Evolutionary conservation across 805 yeast species (phyloP).

Genomic region (Scheffersomyces amazonensis): DNA sequence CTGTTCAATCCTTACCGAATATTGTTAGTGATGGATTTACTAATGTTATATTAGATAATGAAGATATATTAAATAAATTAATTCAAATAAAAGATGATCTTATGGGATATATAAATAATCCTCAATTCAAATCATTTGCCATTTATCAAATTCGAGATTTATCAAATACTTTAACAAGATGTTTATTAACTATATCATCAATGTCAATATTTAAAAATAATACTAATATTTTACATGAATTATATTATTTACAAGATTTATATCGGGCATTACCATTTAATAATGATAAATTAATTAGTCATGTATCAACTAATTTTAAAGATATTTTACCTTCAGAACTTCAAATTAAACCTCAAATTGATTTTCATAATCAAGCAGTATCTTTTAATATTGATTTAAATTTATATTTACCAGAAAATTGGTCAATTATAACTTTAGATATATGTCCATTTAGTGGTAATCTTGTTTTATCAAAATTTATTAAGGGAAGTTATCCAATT

Average conservation of each 20-base stretch:
- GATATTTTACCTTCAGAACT: slow-evolving; percentile 10
- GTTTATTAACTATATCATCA: slow-evolving; percentile 17
- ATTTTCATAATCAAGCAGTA: slow-evolving; percentile 5
- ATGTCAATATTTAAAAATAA: slow-evolving; percentile 14
- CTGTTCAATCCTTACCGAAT: slow-evolving; percentile 8
- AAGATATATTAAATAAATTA: slow-evolving; percentile 12
- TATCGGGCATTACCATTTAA: slow-evolving; percentile 15
- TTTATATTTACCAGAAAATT: slow-evolving; percentile 24
- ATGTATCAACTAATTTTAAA: slow-evolving; percentile 2
- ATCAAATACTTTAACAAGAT: slow-evolving; percentile 11
- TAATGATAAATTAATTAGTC: slow-evolving; percentile 16
- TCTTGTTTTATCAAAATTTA: slow-evolving; percentile 50
- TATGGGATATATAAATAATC: not conserved
- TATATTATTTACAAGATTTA: slow-evolving; percentile 18
- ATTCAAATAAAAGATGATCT: slow-evolving; percentile 13
- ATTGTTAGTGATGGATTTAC: slow-evolving; percentile 5
- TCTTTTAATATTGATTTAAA: slow-evolving; percentile 8
- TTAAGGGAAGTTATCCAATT: slow-evolving; percentile 34
- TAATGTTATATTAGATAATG: not conserved
- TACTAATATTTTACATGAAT: slow-evolving; percentile 11
- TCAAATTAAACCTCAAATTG: not conserved
- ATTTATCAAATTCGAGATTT: slow-evolving; percentile 8
- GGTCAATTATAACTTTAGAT: slow-evolving; percentile 64
- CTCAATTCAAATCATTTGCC: not conserved
- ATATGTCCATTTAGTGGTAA: slow-evolving; percentile 56